These are phyloP conservation scores for Kazachstania africana DNA, from an alignment of 805 yeast genomes.

Conservation along the genomic window DNA sequence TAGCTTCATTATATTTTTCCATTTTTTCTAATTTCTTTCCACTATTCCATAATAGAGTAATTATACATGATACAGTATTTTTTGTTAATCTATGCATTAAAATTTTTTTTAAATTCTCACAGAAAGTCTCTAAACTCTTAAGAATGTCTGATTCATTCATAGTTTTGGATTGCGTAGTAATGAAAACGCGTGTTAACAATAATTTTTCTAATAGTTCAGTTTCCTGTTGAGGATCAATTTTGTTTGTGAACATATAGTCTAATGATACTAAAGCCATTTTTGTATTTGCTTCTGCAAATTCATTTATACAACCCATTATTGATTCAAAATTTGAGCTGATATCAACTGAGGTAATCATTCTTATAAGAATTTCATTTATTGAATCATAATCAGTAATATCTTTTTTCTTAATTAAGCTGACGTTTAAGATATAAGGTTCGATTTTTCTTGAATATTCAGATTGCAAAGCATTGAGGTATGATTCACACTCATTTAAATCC, in stretches of 20 bases:
- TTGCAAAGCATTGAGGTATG: slow-evolving; percentile 17
- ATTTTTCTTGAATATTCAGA: slow-evolving; percentile 18
- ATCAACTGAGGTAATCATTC: slow-evolving; percentile 26
- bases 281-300: slow-evolving; percentile 17
- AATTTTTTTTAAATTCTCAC: slow-evolving; percentile 20
- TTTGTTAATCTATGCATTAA: slow-evolving; percentile 19
- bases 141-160: slow-evolving; percentile 14
- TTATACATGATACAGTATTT: slow-evolving; percentile 23
- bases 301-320: slow-evolving; percentile 20
- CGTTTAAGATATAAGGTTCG: slow-evolving; percentile 23
- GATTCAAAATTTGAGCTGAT: slow-evolving; percentile 12
- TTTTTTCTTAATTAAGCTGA: slow-evolving; percentile 11
- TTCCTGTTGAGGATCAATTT: slow-evolving; percentile 17
- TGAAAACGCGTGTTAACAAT: slow-evolving; percentile 18
- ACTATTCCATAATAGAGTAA: slow-evolving; percentile 31
- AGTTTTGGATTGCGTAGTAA: slow-evolving; percentile 17
- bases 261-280: slow-evolving; percentile 24
- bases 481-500: neutral
- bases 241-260: slow-evolving; percentile 27
- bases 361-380: slow-evolving; percentile 26
- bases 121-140: slow-evolving; percentile 12
- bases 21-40: slow-evolving; percentile 25
- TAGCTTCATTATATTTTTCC: slow-evolving; percentile 11
- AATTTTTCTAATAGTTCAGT: slow-evolving; percentile 20
- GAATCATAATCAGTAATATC: slow-evolving; percentile 4